Evolutionary conservation across 768 basidiomycete species (phyloP).

Genomic region (Steccherinum ochraceum): DNA sequence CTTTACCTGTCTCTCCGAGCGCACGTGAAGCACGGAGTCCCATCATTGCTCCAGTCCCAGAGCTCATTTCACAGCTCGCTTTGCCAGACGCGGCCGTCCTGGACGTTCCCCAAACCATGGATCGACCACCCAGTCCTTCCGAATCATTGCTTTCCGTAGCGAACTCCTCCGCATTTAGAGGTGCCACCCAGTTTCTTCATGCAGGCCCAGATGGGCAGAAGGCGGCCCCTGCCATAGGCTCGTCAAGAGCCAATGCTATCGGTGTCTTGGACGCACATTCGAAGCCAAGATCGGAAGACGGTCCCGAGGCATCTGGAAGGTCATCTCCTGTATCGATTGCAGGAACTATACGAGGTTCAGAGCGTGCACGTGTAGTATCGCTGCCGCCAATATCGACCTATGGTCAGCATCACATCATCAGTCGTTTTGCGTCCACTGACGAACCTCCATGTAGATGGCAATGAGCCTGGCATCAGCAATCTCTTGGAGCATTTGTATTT

Average conservation of each 20-base stretch:
- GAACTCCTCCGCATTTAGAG: conserved; percentile 51
- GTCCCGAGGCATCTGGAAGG: conserved; percentile 68
- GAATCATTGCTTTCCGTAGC: conserved; percentile 74
- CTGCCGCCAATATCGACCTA: conserved; percentile 63
- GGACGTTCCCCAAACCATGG: conserved; percentile 29
- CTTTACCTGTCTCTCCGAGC: conserved; percentile 40
- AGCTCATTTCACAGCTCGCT: conserved; percentile 1
- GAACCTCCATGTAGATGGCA: conserved; percentile 79
- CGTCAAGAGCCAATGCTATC: conserved; percentile 75
- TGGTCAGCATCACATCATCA: conserved; percentile 37
- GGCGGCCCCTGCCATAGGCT: conserved; percentile 85
- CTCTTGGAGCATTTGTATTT: conserved; percentile 86
- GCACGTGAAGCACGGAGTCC: conserved; percentile 41
- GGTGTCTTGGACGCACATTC: conserved; percentile 78
- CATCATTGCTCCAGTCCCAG: conserved; percentile 31
- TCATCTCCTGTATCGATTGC: conserved; percentile 69
- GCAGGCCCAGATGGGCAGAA: conserved; percentile 75
- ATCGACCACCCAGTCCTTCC: conserved; percentile 72
- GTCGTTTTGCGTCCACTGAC: neutral
- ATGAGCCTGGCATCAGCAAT: conserved; percentile 84
- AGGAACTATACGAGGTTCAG: conserved; percentile 43
- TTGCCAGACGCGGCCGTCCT: conserved; percentile 12
- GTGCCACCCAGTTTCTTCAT: conserved; percentile 55
- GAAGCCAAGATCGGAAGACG: conserved; percentile 57
- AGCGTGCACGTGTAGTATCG: conserved; percentile 44